These are phyloP conservation scores for Allium cepa DNA, from an alignment of 106 monocot species.

Conservation along the genomic window DNA sequence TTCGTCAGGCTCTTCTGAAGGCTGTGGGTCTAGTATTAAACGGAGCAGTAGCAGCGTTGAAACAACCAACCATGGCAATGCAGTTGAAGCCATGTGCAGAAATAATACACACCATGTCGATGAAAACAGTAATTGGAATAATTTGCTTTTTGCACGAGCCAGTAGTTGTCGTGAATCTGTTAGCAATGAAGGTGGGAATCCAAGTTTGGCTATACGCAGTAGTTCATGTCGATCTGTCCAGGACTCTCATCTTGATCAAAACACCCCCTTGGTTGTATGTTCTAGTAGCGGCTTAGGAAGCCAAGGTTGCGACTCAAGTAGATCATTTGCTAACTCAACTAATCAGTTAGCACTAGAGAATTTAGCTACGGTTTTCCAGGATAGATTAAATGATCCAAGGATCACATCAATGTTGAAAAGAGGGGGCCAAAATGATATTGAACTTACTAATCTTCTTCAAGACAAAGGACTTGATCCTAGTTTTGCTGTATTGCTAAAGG, in stretches of 20 bases:
- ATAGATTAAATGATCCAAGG: conserved; percentile 87
- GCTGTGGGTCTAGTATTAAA: conserved; percentile 93
- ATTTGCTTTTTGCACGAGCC: conserved; percentile 45
- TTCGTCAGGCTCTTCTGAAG: conserved; percentile 93
- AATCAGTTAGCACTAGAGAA: conserved; percentile 58
- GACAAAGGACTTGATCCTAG: conserved; percentile 98
- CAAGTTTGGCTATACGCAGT: conserved; percentile 74
- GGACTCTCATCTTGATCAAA: conserved; percentile 48
- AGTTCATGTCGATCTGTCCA: conserved; percentile 79
- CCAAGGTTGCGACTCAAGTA: conserved; percentile 70
- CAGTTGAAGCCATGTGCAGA: conserved; percentile 52
- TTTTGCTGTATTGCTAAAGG: conserved; percentile 92
- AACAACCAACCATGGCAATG: conserved; percentile 65
- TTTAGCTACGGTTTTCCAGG: conserved; percentile 65
- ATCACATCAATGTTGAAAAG: conserved; percentile 76
- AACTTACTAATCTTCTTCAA: conserved; percentile 72
- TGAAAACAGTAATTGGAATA: conserved; percentile 57
- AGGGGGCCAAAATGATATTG: conserved; percentile 60
- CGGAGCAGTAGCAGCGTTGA: conserved; percentile 90
- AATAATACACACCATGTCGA: conserved; percentile 49
- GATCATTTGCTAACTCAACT: conserved; percentile 39
- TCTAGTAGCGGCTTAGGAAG: conserved; percentile 75
- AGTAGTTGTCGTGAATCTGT: conserved; percentile 78
- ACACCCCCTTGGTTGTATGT: conserved; percentile 38
- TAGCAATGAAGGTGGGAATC: conserved; percentile 61